Conservation (phyloP, 768 basidiomycete genomes). For the Leccinum disarticulatum region DNA sequence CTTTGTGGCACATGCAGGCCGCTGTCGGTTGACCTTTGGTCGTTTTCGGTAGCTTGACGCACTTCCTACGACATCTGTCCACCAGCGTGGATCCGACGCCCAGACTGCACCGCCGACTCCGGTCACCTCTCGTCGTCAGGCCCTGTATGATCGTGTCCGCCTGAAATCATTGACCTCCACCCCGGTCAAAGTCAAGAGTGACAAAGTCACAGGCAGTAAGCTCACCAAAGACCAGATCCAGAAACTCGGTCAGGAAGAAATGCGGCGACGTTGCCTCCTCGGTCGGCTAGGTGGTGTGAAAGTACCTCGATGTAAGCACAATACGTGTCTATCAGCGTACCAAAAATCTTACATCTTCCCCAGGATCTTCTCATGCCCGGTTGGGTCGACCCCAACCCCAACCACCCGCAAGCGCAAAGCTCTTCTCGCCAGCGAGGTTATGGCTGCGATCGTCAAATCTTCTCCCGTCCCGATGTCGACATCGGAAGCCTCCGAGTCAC, state of each 20-base stretch:
- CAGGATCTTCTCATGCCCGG: conserved; percentile 71
- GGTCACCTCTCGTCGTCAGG: conserved; percentile 71
- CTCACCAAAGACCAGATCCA: conserved; percentile 66
- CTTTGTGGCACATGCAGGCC: no score
- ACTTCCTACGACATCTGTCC: conserved; percentile 66
- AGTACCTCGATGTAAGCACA: conserved; percentile 77
- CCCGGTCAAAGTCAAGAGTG: conserved; percentile 56
- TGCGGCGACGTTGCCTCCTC: conserved; percentile 71
- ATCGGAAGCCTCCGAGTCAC: conserved; percentile 75
- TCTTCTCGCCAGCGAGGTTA: conserved; percentile 65
- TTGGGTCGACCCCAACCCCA: conserved; percentile 50
- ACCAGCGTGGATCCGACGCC: conserved; percentile 55
- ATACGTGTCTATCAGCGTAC: not conserved
- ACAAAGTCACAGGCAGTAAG: conserved; percentile 41
- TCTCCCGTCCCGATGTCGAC: conserved; percentile 77
- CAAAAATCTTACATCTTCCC: not conserved
- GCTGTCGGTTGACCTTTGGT: no score
- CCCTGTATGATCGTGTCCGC: conserved; percentile 78
- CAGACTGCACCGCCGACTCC: conserved; percentile 66
- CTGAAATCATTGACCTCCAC: conserved; percentile 67
- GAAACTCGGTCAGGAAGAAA: conserved; percentile 75
- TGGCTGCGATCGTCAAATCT: conserved; percentile 70
- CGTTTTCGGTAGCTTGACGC: conserved; percentile 13
- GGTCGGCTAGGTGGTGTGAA: conserved; percentile 77
- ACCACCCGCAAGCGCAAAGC: conserved; percentile 68